Evolutionary conservation across 805 yeast genomes (phyloP).

Genomic region (Kregervanrija pseudodelftensis): DNA sequence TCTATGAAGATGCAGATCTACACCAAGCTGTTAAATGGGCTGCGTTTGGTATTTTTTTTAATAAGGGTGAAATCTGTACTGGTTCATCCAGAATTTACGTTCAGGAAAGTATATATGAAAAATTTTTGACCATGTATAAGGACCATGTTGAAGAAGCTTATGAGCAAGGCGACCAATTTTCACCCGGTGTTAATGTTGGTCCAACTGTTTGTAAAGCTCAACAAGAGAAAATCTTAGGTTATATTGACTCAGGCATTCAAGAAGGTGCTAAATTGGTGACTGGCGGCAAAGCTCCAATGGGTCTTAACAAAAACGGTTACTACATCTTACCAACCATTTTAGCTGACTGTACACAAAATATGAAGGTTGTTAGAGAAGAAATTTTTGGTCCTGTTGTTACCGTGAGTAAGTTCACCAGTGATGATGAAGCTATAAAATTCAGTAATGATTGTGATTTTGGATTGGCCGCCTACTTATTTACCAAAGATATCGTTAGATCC

Average conservation of each 20-base stretch:
- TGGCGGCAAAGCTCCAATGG: slow-evolving; percentile 50
- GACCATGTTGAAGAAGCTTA: slow-evolving; percentile 44
- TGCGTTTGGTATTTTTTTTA: slow-evolving; percentile 78
- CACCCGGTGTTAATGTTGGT: slow-evolving; percentile 74
- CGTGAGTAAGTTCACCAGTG: slow-evolving; percentile 70
- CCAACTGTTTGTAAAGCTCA: slow-evolving; percentile 85
- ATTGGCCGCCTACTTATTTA: slow-evolving; percentile 86
- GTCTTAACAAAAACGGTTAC: slow-evolving; percentile 46
- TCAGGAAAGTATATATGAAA: slow-evolving; percentile 78
- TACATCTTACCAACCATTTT: slow-evolving; percentile 69
- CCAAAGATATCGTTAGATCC: slow-evolving; percentile 67
- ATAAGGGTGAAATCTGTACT: slow-evolving; percentile 94
- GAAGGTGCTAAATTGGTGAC: slow-evolving; percentile 77
- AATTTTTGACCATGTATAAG: slow-evolving; percentile 56
- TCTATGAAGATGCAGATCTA: slow-evolving; percentile 79
- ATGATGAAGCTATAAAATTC: slow-evolving; percentile 68
- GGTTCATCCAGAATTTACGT: slow-evolving; percentile 91
- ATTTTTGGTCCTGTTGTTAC: slow-evolving; percentile 91
- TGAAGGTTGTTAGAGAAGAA: slow-evolving; percentile 70
- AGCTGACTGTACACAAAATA: slow-evolving; percentile 59
- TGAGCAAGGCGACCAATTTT: slow-evolving; percentile 77
- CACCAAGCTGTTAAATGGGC: slow-evolving; percentile 70
- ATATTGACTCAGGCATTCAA: slow-evolving; percentile 66
- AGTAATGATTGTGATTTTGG: slow-evolving; percentile 86
- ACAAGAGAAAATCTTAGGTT: slow-evolving; percentile 67